Evolutionary conservation across 1,284 basidiomycete genomes (phyloP).

Genomic region (Sanghuangporus weigelae): DNA sequence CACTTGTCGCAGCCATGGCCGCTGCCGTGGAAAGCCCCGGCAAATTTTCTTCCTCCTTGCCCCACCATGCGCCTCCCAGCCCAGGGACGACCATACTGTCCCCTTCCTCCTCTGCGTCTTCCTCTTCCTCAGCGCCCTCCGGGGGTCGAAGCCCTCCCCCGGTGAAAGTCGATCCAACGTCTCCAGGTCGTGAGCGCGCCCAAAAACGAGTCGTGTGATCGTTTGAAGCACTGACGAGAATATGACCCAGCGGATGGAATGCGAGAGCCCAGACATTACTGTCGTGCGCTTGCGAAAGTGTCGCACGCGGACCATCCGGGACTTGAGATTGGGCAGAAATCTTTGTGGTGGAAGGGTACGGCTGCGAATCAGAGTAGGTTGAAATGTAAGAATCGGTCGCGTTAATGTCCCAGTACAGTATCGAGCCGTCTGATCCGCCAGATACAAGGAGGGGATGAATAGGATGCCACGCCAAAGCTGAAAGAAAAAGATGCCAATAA

Average conservation of each 20-base stretch:
- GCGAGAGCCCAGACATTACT: constrained; percentile 94
- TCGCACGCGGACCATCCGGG: constrained; percentile 61
- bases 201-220: constrained; percentile 98
- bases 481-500: constrained; percentile 3
- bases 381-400: constrained; percentile 37
- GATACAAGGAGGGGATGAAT: constrained; percentile 88
- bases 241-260: constrained; percentile 94
- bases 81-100: constrained; percentile 33
- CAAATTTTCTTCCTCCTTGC: constrained; percentile 34
- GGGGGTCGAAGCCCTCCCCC: constrained; percentile 77
- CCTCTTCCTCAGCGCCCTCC: constrained; percentile 59
- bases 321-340: constrained; percentile 30
- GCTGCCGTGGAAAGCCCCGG: constrained; percentile 15
- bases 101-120: constrained; percentile 52
- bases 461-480: constrained; percentile 94
- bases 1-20: constrained; percentile 20
- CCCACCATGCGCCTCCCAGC: constrained; percentile 28
- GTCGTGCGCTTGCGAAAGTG: constrained; percentile 91
- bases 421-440: constrained; percentile 89
- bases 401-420: constrained; percentile 89
- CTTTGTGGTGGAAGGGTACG: constrained; percentile 27
- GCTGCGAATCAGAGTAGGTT: constrained; percentile 18
- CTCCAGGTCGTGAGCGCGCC: constrained; percentile 83
- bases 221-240: constrained; percentile 89
- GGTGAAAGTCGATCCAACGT: constrained; percentile 61